Conservation (phyloP, 495 filamentous ascomycete species). For the Penicillium manginii region DNA sequence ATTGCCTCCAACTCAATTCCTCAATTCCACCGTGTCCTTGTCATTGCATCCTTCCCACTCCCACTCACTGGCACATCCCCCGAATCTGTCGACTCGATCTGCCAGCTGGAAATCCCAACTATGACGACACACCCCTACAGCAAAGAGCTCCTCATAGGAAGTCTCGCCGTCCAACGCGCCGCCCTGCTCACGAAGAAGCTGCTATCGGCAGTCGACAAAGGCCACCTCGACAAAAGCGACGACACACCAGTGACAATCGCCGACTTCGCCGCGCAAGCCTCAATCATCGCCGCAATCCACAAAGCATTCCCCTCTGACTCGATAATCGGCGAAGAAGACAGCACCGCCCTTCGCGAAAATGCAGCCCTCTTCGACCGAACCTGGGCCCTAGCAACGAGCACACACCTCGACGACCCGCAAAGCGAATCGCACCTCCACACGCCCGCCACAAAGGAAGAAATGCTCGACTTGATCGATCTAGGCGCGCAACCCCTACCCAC, state of each 20-base stretch:
- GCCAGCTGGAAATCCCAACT: neutral
- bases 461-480: constrained; percentile 65
- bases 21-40: neutral
- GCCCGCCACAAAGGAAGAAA: constrained; percentile 53
- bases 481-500: constrained; percentile 53
- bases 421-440: constrained; percentile 43
- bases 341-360: constrained; percentile 55
- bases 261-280: constrained; percentile 68
- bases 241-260: constrained; percentile 66
- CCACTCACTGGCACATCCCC: neutral
- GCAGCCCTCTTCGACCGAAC: constrained; percentile 54
- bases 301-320: constrained; percentile 57
- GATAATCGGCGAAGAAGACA: constrained; percentile 66
- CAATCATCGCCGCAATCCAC: constrained; percentile 60
- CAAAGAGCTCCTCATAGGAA: constrained; percentile 54
- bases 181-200: constrained; percentile 56
- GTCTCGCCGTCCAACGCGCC: constrained; percentile 57
- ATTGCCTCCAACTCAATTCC: neutral
- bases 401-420: constrained; percentile 42
- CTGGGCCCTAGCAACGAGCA: constrained; percentile 50
- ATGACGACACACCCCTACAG: constrained; percentile 36
- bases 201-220: constrained; percentile 50
- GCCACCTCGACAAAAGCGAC: constrained; percentile 60
- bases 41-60: neutral
- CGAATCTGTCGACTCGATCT: neutral